Base-by-base conservation (phyloP, 805 yeast species). In the Hanseniaspora lachancei region DNA sequence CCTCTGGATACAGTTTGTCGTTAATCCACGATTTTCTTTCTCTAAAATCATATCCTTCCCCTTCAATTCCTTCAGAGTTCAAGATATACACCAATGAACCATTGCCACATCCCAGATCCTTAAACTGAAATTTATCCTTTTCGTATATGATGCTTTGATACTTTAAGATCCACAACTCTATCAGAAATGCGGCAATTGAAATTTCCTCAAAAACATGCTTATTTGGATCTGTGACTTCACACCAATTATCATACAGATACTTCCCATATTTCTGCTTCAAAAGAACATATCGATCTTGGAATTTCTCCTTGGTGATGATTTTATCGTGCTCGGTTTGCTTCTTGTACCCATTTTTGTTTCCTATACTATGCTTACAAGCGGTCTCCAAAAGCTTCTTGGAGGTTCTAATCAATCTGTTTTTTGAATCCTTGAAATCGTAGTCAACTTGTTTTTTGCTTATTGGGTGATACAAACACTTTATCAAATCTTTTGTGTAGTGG, bases 151-250 rank as follows among this genome's bases (percentile, higher is more conserved):
- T 42, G 5, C 41, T 35, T 6, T 47, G 34, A 23, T 50, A 56
- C 15, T 56, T 56, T 61, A 72, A 69, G 36, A 64, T 66, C 97
- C 97, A 91, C 38, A 86, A 74, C 69, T 87, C 95, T 29, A 91
- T 86, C 58, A 91, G 72, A 62, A 91, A 91, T 0, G 97, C 95
- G 0, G 97, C 97, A 61, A 91, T 89, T 3, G 96, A 95, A 54
- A 91, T 78, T 66, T 91, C 97, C 72, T 91, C 97, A 70, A 89
- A 91, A 0, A 91, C 97, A 70, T 91, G 97, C 66, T 91, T 91
- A 62, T 83, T 78, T 2, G 97, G 97, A 68, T 91, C 97, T 2
- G 97, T 91, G 34, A 83, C 81, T 68, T 91, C 97, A n/a, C 76
- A 80, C 97, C 97, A 91, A 60, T 76, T 77, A 42, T 82, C 86